Base-by-base conservation (phyloP, 768 basidiomycete species). In the Fomitopsis serialis region DNA sequence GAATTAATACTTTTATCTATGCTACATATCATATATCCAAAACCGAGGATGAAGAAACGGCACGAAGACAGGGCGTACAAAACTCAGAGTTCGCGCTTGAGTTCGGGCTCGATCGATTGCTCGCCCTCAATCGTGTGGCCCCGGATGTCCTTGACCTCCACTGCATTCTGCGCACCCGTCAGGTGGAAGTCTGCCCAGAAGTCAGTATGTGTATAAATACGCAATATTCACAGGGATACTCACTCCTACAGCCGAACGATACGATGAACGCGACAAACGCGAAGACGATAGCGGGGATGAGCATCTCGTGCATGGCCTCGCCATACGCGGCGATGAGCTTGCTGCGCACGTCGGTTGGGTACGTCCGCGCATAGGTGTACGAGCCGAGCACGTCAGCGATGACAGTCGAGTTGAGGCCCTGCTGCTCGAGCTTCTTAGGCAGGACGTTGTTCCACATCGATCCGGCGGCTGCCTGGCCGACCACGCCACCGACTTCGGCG, bases 381-480 rank as follows among this genome's bases (percentile, higher is more conserved):
- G 19, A 48, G 46, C 50, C 56, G 68, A 62, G 74, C 77, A 36
- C 58, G 76, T 52, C 58, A 11, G 25, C 46, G 47, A 63, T 60
- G 36, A 60, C 61, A 45, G 72, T 62, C 36, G 83, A 56, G 58
- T 70, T 72, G 0, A 83, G 79, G 2, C 90, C 75, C 63, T 84
- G 69, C 48, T 74, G 60, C 1, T 71, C 76, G 25, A 91, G 77
- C 48, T 80, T 76, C 0, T 50, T 63, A 12, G 89, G 89, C 86
- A 90, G 89, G 37, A 74, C 68, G 60, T 76, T 77, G 2, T 78
- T 77, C 82, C 84, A 86, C 55, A 86, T 78, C 34, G 79, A 78
- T 5, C 81, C 82, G n/a, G 84, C 84, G 58, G 49, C 27, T 7
- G 76, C 76, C n/a, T 66, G 70, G 24, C 77, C 77, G 48, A 76